These are phyloP conservation scores for Paecilomyces variotii DNA, from an alignment of 2,329 filamentous ascomycete species.

Conservation along the genomic window DNA sequence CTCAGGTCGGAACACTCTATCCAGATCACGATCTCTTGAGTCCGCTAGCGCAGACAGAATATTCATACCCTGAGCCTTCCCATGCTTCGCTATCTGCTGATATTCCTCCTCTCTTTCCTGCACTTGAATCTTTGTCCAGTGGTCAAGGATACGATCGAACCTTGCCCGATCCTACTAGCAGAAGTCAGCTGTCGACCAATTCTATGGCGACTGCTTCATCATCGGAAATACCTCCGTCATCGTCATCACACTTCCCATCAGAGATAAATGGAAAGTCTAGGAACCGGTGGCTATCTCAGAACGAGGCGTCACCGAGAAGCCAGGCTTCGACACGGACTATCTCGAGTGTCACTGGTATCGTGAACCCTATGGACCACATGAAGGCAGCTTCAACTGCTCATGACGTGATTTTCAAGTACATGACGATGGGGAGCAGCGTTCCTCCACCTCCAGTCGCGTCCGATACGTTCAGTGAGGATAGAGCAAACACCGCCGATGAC, in stretches of 20 bases:
- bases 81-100: conserved; percentile 19
- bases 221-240: conserved; percentile 8
- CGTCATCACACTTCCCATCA: conserved; percentile 5
- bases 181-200: conserved; percentile 13
- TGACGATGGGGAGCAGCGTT: conserved; percentile 15
- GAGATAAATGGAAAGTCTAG: conserved; percentile 12
- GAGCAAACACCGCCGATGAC: conserved; percentile 13
- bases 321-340: conserved; percentile 13
- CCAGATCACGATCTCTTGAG: conserved; percentile 19
- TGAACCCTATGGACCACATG: conserved; percentile 11
- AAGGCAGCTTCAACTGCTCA: conserved; percentile 15
- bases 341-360: conserved; percentile 14
- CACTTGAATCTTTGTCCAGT: conserved; percentile 14
- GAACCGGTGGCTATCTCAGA: conserved; percentile 11
- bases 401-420: conserved; percentile 22
- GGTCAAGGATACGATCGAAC: conserved; percentile 23
- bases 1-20: conserved; percentile 16
- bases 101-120: conserved; percentile 15
- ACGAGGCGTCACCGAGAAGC: conserved; percentile 3
- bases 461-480: conserved; percentile 8
- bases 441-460: conserved; percentile 9
- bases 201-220: conserved; percentile 6
- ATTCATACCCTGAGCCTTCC: conserved; percentile 22
- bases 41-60: conserved; percentile 15
- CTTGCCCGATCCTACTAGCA: conserved; percentile 26